Percentiles rank a stretch among this genome's conserved stretches.
These are phyloP conservation scores for Aspergillus brunneoviolaceus DNA, from an alignment of 2,329 filamentous ascomycete species.

Conservation along the genomic window DNA sequence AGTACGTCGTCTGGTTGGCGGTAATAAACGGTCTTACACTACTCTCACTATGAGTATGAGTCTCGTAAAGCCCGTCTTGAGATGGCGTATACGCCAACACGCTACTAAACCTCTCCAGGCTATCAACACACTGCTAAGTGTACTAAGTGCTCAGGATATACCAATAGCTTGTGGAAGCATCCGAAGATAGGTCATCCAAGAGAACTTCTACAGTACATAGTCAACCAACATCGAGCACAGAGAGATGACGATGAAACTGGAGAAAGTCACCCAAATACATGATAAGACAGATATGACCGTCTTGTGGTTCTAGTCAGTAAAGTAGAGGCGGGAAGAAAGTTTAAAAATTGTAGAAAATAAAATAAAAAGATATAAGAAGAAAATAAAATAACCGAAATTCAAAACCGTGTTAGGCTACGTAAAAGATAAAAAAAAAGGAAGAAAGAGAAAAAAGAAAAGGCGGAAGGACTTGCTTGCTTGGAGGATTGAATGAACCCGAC, in stretches of 20 bases:
- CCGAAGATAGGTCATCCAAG: not conserved
- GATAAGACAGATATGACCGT: not conserved
- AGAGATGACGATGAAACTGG: not conserved
- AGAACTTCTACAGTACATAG: not conserved
- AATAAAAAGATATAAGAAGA: not conserved
- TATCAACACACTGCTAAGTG: not conserved
- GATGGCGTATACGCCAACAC: not conserved
- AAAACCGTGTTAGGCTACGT: not conserved
- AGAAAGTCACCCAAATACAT: not conserved
- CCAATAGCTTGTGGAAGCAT: not conserved
- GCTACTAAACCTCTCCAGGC: not conserved
- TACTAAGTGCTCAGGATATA: not conserved
- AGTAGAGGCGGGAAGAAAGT: not conserved
- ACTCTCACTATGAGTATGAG: too few species aligned
- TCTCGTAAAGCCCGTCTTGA: not conserved
- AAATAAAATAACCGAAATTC: not conserved
- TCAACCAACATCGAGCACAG: not conserved
- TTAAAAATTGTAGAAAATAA: not conserved
- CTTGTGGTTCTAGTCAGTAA: not conserved
- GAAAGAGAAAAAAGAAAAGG: not conserved
- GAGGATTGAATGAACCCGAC: conserved; percentile 8
- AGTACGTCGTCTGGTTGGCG: too few species aligned
- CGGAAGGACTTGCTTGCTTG: not conserved
- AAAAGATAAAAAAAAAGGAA: not conserved
- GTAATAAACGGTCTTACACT: too few species aligned